These are phyloP conservation scores for Colletotrichum filicis DNA, from an alignment of 2,329 filamentous ascomycete species.

Conservation along the genomic window DNA sequence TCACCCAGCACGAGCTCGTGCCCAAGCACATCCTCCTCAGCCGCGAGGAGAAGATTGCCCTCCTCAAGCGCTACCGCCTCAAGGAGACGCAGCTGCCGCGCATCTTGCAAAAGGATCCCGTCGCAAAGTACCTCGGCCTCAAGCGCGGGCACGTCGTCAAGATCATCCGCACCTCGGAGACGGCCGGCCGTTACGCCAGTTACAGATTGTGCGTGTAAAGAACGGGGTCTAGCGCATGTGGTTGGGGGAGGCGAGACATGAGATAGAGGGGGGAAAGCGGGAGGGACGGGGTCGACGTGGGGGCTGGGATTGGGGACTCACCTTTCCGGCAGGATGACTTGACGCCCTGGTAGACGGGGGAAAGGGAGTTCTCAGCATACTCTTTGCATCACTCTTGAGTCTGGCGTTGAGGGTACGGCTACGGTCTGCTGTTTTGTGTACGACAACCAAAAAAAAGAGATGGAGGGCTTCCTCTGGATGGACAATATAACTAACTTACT, in stretches of 20 bases:
- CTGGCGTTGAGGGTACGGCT: constrained; percentile 34
- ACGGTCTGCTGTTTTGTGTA: constrained; percentile 35
- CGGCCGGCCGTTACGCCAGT: constrained; percentile 94
- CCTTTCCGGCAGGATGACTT: background rate
- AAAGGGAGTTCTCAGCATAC: constrained; percentile 17
- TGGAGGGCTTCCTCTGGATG: constrained; percentile 20
- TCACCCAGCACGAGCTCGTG: constrained; percentile 96
- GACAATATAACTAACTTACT: constrained; percentile 24
- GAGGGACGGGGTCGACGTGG: background rate
- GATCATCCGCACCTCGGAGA: constrained; percentile 96
- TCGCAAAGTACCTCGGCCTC: constrained; percentile 90
- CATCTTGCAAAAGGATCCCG: constrained; percentile 91
- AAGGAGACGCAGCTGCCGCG: constrained; percentile 98
- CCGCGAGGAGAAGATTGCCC: constrained; percentile 85
- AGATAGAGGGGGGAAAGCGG: background rate
- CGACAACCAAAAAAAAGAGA: constrained; percentile 23
- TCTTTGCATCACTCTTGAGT: constrained; percentile 35
- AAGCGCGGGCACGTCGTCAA: constrained; percentile 96
- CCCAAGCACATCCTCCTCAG: constrained; percentile 93
- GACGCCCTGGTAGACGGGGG: constrained; percentile 13
- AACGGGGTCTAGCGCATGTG: background rate
- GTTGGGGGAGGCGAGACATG: background rate
- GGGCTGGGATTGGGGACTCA: background rate
- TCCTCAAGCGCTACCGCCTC: constrained; percentile 90
- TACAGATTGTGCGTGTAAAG: constrained; percentile 78